Base-by-base conservation (phyloP, 2,329 filamentous ascomycete genomes). In the Fusarium sacchari region DNA sequence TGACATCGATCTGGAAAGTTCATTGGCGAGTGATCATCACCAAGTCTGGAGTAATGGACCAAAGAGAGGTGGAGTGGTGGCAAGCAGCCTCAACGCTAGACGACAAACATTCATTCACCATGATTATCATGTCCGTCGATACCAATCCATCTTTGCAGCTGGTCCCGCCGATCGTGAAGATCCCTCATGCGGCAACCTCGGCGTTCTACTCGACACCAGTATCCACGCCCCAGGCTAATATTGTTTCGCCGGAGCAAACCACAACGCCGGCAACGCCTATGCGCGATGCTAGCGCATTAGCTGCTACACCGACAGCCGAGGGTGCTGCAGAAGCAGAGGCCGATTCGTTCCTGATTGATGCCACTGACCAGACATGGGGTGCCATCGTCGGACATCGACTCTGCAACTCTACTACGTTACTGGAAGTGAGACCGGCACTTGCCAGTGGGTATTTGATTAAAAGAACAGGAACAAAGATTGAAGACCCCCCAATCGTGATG, bases 21-120 rank as follows among this genome's bases (percentile, higher is more conserved):
- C 90, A 92, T 64, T 96, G 94, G 93, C 90, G 93, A 22, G 84
- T 96, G 17, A 90, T 94, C 68, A 88, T 97, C 67, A 90, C 92
- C 39, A 93, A 93, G 80, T 90, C 89, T 53, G 91, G 92, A 6
- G 83, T 88, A 6, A 92, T 94, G 88, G 89, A 92, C 32, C 84
- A 86, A 36, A 86, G 89, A 12, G 93, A 95, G 80, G 83, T 91
- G 18, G 88, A 90, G 13, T 84, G 86, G 55, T 92, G 89, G 90
- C 83, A 84, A 20, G 82, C 83, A 43, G 81, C 90, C 36, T 87
- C 86, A 20, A 85, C 86, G 60, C 82, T 83, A 17, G 89, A 91
- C 75, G 84, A 83, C 40, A 85, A 85, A 64, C 85, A 86, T 39
- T 83, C 82, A 4, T 82, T 90, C 37, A 88, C 84, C 68, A 81